These are phyloP conservation scores for Plasmodium gonderi DNA, from an alignment of 169 alveolate species.

Conservation along the genomic window DNA sequence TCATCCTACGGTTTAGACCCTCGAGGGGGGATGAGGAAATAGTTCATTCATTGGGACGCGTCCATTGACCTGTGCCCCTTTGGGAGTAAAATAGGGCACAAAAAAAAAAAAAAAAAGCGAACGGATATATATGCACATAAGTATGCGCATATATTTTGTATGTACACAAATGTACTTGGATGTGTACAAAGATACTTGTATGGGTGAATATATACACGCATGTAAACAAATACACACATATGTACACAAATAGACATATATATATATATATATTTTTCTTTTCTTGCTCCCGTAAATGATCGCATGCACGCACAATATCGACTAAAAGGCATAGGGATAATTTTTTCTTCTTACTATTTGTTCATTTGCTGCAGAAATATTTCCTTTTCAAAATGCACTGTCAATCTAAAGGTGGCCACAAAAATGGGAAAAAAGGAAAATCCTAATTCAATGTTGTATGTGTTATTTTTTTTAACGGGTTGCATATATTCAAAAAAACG, in stretches of 20 bases:
- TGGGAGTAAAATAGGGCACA: neutral
- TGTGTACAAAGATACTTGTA: too few relatives aligned
- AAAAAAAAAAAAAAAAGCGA: neutral
- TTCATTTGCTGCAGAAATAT: neutral
- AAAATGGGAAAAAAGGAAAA: neutral
- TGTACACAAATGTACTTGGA: too few relatives aligned
- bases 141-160: too few relatives aligned
- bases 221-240: neutral
- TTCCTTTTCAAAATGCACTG: neutral
- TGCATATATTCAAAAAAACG: neutral
- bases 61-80: neutral
- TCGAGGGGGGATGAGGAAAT: neutral
- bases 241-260: neutral
- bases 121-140: too few relatives aligned
- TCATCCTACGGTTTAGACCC: too few relatives aligned
- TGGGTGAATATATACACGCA: too few relatives aligned
- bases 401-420: neutral
- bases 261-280: neutral
- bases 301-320: neutral
- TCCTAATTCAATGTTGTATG: neutral
- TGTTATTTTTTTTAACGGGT: neutral
- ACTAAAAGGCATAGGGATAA: neutral
- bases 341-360: neutral
- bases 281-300: neutral
- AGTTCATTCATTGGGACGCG: neutral